Base-by-base conservation (phyloP, 345 rosid genomes). In the Ailanthus altissimus region DNA sequence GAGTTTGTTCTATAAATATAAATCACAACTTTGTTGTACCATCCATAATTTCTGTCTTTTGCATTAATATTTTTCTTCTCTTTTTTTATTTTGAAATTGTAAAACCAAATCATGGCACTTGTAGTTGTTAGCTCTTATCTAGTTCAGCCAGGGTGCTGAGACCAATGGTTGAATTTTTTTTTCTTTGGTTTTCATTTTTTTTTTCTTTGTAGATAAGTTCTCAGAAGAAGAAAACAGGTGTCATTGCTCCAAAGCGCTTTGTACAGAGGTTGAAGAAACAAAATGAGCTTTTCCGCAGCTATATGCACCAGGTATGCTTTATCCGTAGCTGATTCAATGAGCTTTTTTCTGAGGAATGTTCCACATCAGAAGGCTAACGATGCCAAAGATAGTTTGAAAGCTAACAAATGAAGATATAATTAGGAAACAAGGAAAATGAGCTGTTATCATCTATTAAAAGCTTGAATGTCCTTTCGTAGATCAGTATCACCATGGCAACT, bases 201-300 rank as follows among this genome's bases (percentile, higher is more conserved):
- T 70, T 25, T 65, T 70, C 51, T 77, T 47, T 81, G 68, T 82
- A 97, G 98, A 97, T 97, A 92, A 91, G 92, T 85, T 91, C 91
- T 26, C 98, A 97, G 87, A 97, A 97, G 92, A 97, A 97, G 92
- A 97, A 97, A 88, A 97, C 99, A 1, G 98, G 99, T 75, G 97
- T 97, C 72, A 91, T 97, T 88, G 92, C 99, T 49, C 99, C 98
- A 64, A 97, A 94, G 86, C 91, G 99, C 65, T 97, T 97, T 68
- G 97, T 97, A 58, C 98, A 97, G 80, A 89, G 99, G 83, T 85
- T 97, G 89, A 97, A 97, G 87, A 97, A 97, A 85, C 99, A 97
- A 83, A 97, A 97, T 82, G 99, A 97, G 87, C 91, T 91, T 76
- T 97, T 97, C 82, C 94, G 99, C 59, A 94, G 99, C 83, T 97